Percentiles rank a stretch among this genome's conserved stretches.
These are phyloP conservation scores for Plasmodium gaboni DNA, from an alignment of 169 alveolate species.

Conservation along the genomic window DNA sequence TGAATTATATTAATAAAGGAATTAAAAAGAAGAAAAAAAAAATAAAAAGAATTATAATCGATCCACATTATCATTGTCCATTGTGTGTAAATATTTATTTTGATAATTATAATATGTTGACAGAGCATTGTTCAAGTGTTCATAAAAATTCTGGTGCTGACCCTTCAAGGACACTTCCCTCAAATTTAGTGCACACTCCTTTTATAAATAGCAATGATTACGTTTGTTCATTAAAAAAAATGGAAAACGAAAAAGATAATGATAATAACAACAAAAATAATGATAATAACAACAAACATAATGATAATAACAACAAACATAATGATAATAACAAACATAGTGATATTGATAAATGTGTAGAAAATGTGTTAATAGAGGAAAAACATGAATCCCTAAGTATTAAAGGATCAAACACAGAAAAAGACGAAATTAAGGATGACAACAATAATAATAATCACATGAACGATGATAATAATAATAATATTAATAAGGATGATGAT, in stretches of 20 bases:
- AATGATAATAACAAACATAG: neutral
- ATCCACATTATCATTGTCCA: slow-evolving; percentile 72
- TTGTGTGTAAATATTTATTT: slow-evolving; percentile 37
- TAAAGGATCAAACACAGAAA: no score
- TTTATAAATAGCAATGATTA: slow-evolving; percentile 55
- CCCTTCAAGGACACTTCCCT: slow-evolving; percentile 55
- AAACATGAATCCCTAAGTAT: no score
- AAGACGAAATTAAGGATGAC: neutral
- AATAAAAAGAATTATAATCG: slow-evolving; percentile 29
- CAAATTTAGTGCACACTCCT: slow-evolving; percentile 55
- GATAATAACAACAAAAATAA: neutral
- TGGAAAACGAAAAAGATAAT: slow-evolving; percentile 14
- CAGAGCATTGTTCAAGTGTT: slow-evolving; percentile 32
- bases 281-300: neutral
- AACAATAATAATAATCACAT: neutral
- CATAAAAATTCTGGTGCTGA: slow-evolving; percentile 68
- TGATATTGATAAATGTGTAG: neutral
- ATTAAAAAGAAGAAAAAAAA: slow-evolving; percentile 37
- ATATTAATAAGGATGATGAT: neutral
- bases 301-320: neutral
- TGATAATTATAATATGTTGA: slow-evolving; percentile 24
- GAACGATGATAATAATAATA: neutral
- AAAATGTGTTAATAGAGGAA: no score
- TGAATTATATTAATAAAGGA: neutral
- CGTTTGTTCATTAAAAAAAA: slow-evolving; percentile 37